Conservation (phyloP, 2,329 filamentous ascomycete species). For the Apiospora koreana region DNA sequence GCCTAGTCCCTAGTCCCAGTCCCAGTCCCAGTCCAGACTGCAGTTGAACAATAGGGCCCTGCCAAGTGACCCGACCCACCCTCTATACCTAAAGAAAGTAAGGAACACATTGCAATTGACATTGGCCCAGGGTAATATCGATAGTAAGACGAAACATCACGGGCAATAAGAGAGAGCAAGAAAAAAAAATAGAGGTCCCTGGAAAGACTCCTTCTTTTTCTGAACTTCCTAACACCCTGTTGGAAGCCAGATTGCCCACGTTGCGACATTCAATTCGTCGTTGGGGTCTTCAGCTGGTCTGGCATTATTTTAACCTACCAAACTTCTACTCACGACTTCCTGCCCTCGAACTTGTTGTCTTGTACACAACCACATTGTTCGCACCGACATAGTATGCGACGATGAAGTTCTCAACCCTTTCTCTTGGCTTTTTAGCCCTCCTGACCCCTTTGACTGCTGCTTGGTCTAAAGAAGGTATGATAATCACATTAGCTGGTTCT, state of each 20-base stretch:
- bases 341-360: background rate
- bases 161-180: background rate
- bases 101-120: constrained; percentile 6
- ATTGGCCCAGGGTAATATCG: background rate
- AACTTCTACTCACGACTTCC: background rate
- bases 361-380: background rate
- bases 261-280: background rate
- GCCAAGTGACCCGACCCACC: constrained; percentile 4
- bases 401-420: constrained; percentile 72
- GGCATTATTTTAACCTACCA: background rate
- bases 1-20: background rate
- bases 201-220: background rate
- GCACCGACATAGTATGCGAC: constrained; percentile 8
- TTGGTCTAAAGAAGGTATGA: constrained; percentile 83
- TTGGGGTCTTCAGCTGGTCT: background rate
- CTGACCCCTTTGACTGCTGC: constrained; percentile 68
- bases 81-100: background rate
- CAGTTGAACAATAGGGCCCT: background rate
- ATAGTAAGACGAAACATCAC: constrained; percentile 3
- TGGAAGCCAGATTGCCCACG: background rate
- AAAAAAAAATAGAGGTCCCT: background rate
- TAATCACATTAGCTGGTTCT: background rate
- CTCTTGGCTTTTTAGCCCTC: constrained; percentile 69
- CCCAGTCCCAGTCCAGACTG: background rate
- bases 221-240: background rate